Percentiles rank a stretch among this genome's conserved stretches.
Evolutionary conservation across 768 basidiomycete genomes (phyloP).

Genomic region (Suillus subaureus): DNA sequence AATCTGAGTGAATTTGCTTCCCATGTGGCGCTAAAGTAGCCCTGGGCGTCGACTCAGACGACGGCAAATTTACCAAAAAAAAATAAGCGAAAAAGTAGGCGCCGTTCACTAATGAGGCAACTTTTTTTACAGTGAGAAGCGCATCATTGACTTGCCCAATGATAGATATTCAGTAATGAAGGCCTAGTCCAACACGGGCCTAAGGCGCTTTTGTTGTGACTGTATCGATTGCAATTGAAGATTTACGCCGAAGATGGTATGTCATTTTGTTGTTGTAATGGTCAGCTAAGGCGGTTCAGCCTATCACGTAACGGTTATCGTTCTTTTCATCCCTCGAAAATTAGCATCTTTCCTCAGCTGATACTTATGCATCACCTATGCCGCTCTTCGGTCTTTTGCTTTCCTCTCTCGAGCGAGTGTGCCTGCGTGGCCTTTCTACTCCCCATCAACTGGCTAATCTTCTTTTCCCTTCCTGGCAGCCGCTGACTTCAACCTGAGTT

Average conservation of each 20-base stretch:
- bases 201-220: background rate
- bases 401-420: slow-evolving; percentile 14
- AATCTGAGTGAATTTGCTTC: slow-evolving; percentile 1
- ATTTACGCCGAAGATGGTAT: slow-evolving; percentile 4
- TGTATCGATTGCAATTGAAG: slow-evolving; percentile 1
- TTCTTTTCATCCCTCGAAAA: slow-evolving; percentile 19
- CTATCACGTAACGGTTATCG: slow-evolving; percentile 32
- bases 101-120: background rate
- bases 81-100: background rate
- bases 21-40: background rate
- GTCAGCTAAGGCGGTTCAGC: slow-evolving; percentile 23
- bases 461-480: slow-evolving; percentile 13
- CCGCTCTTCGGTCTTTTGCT: slow-evolving; percentile 17
- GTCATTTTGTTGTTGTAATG: slow-evolving; percentile 15
- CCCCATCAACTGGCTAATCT: slow-evolving; percentile 31
- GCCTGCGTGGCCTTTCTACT: slow-evolving; percentile 19
- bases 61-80: background rate
- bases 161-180: background rate
- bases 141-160: slow-evolving; percentile 4
- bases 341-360: slow-evolving; percentile 20
- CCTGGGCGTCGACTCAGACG: background rate
- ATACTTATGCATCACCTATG: slow-evolving; percentile 22
- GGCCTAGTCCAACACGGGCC: background rate
- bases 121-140: slow-evolving; percentile 6
- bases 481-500: slow-evolving; percentile 8